Evolutionary conservation across 176 grass and related monocot species (phyloP).

Genomic region (Aegilops speltoides): DNA sequence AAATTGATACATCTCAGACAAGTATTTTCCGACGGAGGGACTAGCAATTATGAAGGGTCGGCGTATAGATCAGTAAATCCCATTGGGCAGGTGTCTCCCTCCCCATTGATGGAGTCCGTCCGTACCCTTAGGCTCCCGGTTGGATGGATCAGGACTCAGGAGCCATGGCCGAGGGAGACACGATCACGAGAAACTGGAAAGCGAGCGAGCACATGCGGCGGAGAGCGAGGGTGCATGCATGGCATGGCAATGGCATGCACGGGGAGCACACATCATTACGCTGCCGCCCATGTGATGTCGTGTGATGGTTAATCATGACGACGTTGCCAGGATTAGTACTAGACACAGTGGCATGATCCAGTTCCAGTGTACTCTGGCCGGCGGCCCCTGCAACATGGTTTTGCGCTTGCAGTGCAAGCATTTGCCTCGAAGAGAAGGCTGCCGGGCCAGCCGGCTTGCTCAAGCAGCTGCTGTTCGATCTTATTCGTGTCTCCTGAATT

Average conservation of each 20-base stretch:
- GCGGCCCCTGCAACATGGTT: background rate
- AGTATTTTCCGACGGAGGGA: too few species aligned
- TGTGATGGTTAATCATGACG: background rate
- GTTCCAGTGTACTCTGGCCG: background rate
- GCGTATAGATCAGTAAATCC: background rate
- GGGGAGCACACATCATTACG: background rate
- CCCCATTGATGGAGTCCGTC: background rate
- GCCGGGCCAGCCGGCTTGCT: background rate
- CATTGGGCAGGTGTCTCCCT: background rate
- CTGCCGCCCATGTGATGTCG: conserved; percentile 8
- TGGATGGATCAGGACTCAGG: background rate
- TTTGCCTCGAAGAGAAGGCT: background rate
- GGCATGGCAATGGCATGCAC: too few species aligned
- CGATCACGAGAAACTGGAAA: background rate
- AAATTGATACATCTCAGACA: too few species aligned
- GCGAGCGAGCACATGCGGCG: background rate
- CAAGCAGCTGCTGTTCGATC: background rate
- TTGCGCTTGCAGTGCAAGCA: too few species aligned
- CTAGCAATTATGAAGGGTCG: background rate
- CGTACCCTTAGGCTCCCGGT: background rate
- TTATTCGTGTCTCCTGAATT: background rate
- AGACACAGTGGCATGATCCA: background rate
- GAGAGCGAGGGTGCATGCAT: background rate
- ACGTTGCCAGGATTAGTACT: background rate
- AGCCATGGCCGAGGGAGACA: background rate